These are phyloP conservation scores for Dacryopinax spathularia DNA, from an alignment of 768 basidiomycete genomes.

Conservation along the genomic window DNA sequence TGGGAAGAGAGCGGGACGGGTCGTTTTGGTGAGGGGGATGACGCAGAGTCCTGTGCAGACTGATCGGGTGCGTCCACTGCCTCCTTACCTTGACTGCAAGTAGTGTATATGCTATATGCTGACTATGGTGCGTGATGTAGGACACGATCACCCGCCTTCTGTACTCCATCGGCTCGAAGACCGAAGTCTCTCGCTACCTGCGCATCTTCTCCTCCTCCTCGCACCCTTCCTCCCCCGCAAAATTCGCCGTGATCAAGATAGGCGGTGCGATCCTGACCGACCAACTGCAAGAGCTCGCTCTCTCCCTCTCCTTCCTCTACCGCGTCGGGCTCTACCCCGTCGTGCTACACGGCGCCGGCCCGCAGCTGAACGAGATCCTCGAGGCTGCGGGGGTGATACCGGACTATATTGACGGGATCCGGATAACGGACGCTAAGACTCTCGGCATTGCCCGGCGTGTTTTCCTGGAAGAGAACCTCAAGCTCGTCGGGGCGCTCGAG, in stretches of 20 bases:
- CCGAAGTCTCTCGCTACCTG: slow-evolving; percentile 95
- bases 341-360: slow-evolving; percentile 90
- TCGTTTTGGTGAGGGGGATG: not conserved
- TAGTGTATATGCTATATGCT: no score
- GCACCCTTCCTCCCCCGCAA: slow-evolving; percentile 76
- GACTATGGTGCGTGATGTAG: no score
- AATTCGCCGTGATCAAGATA: slow-evolving; percentile 95
- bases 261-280: slow-evolving; percentile 84
- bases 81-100: no score
- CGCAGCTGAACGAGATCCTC: slow-evolving; percentile 86
- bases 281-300: slow-evolving; percentile 82
- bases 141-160: slow-evolving; percentile 94
- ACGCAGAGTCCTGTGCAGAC: not conserved
- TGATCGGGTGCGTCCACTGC: no score
- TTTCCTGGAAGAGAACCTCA: slow-evolving; percentile 94
- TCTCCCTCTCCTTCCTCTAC: slow-evolving; percentile 91
- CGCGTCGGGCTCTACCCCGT: slow-evolving; percentile 96
- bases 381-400: slow-evolving; percentile 86
- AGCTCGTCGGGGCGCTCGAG: slow-evolving; percentile 84
- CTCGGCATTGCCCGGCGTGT: slow-evolving; percentile 88
- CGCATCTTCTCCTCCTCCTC: slow-evolving; percentile 95
- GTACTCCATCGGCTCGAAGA: slow-evolving; percentile 92
- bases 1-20: not conserved
- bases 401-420: slow-evolving; percentile 94
- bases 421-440: slow-evolving; percentile 93